Evolutionary conservation across 140 eudicot species (phyloP), one percentile per base, ranked within the genome.

Genomic region (Ambrosia hybrid): DNA sequence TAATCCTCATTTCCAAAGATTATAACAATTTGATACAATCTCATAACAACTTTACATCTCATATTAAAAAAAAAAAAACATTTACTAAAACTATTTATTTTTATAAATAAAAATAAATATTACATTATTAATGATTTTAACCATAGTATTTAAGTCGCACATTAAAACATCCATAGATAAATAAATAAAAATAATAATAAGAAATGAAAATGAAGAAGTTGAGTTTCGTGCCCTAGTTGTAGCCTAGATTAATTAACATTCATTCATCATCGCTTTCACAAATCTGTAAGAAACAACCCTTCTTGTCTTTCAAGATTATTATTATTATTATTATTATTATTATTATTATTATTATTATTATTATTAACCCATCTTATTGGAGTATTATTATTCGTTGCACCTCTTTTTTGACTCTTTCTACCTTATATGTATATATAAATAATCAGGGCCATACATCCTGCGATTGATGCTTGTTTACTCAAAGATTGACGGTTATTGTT

Each of bases 221-320:
- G 30, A 21, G 15, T 65, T 62, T 65, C 34, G 70, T 14, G 70
- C 70, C 70, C 70, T 65, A 65, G 70, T 39, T 65, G 30, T 41
- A 39, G 56, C 71, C 70, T 53, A n/a, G n/a, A n/a, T 65, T 39
- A 37, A 65, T 39, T 21, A 21, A 21, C 30, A 21, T 21, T 21
- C 30, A 21, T 21, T 61, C 13, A 3, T 53, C 21, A 63, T 38
- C 51, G 15, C 68, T 45, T 43, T 65, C 71, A 65, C 57, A 45
- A 65, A 65, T 45, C 71, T 43, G 16, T 17, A 65, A 65, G 70
- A 65, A 65, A 16, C 70, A 21, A 21, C 30, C 30, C 30, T 21
- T 21, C 30, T 21, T 21, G 30, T 21, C 30, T 21, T 21, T 21
- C 30, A 21, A 21, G 30, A 21, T 21, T 21, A 21, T 21, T 21